Evolutionary conservation across 1,284 basidiomycete genomes (phyloP).

Genomic region (Ustilago crameri): DNA sequence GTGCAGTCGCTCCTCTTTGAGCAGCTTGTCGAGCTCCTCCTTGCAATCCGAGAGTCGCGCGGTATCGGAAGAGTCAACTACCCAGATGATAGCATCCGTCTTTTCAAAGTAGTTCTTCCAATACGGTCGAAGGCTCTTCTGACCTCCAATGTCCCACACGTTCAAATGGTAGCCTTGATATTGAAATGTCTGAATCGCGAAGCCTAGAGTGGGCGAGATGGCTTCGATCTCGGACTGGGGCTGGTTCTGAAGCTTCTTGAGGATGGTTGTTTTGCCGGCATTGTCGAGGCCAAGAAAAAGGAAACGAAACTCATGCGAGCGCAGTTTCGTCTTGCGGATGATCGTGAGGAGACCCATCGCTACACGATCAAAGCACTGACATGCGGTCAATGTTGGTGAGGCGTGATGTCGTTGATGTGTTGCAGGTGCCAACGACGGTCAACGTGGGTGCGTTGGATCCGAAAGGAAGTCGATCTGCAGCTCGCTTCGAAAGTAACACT

Average conservation of each 20-base stretch:
- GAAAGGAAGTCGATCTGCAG: conserved; percentile 1
- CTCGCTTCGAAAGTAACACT: background rate
- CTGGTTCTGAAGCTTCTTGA: conserved; percentile 92
- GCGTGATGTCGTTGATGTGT: too few relatives aligned
- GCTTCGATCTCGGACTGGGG: conserved; percentile 75
- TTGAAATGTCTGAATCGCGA: conserved; percentile 96
- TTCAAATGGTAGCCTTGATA: conserved; percentile 78
- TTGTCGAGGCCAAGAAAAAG: conserved; percentile 99
- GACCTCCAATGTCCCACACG: conserved; percentile 92
- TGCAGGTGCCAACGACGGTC: too few relatives aligned
- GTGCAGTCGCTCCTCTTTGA: conserved; percentile 91
- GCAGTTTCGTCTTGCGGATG: conserved; percentile 86
- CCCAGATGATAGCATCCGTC: conserved; percentile 98
- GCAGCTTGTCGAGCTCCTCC: conserved; percentile 83
- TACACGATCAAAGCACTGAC: background rate
- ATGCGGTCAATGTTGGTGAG: too few relatives aligned
- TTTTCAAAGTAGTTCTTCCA: conserved; percentile 99
- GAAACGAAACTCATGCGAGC: conserved; percentile 83
- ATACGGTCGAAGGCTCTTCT: conserved; percentile 92
- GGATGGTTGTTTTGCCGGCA: conserved; percentile 96
- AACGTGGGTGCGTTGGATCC: too few relatives aligned
- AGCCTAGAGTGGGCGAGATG: conserved; percentile 89
- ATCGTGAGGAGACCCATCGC: conserved; percentile 86
- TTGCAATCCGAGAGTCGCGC: conserved; percentile 89
- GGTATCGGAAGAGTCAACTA: conserved; percentile 92